Conservation (phyloP, 78 protist species). For the Dictyostelium purpureum region DNA sequence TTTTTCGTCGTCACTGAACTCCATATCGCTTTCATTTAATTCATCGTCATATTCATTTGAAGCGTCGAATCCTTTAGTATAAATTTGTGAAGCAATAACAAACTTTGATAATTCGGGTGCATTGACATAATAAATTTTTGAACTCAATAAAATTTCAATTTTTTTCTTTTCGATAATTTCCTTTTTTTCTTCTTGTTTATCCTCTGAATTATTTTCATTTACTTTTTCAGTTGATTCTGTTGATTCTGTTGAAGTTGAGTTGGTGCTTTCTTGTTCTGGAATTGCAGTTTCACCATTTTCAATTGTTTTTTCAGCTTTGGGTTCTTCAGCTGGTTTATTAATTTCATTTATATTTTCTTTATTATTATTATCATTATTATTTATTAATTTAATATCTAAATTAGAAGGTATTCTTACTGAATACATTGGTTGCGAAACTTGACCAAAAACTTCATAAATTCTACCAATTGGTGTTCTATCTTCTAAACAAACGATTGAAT, state of each 20-base stretch:
- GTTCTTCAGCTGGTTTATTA: not conserved
- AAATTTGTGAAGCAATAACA: constrained; percentile 45
- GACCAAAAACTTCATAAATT: constrained; percentile 70
- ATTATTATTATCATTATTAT: not conserved
- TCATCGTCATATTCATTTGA: constrained; percentile 64
- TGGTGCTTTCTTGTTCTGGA: not conserved
- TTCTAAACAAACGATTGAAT: constrained; percentile 57
- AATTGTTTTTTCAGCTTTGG: not conserved
- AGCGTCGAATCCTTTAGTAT: constrained; percentile 67
- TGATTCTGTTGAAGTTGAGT: not conserved
- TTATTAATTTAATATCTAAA: not conserved
- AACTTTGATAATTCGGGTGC: constrained; percentile 51
- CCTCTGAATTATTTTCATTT: not conserved
- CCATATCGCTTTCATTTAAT: constrained; percentile 46
- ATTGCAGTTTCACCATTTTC: not conserved
- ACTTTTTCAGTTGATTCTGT: not conserved
- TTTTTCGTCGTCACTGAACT: constrained; percentile 71
- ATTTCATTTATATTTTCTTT: not conserved
- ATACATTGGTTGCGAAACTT: constrained; percentile 30
- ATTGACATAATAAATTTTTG: constrained; percentile 45
- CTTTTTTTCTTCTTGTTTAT: not conserved
- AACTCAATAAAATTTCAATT: not conserved
- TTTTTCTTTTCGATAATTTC: not conserved
- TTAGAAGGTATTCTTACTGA: constrained; percentile 51
- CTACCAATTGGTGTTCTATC: constrained; percentile 60